Percentiles rank a stretch among this genome's conserved stretches.
Evolutionary conservation across 1,284 basidiomycete species (phyloP).

Genomic region (Schizopora paradoxa): DNA sequence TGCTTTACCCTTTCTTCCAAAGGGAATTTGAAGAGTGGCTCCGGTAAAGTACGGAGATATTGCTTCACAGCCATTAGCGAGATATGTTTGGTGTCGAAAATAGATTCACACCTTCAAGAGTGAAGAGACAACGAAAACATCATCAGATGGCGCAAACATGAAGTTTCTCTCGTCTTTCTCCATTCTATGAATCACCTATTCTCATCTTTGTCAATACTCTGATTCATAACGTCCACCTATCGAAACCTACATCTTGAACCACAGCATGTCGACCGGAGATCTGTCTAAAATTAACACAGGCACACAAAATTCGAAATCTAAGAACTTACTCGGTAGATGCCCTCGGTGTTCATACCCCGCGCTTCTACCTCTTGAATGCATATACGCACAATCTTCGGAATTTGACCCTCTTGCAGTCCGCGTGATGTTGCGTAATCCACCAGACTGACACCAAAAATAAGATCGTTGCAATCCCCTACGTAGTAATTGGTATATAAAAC

Average conservation of each 20-base stretch:
- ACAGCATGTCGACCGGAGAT: slow-evolving; percentile 82
- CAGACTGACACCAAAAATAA: slow-evolving; percentile 90
- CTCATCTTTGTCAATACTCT: not conserved
- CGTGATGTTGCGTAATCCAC: slow-evolving; percentile 90
- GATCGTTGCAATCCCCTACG: slow-evolving; percentile 83
- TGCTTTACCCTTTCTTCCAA: slow-evolving; percentile 82
- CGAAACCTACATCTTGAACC: slow-evolving; percentile 64
- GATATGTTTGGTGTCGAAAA: not conserved
- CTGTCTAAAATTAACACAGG: slow-evolving; percentile 31
- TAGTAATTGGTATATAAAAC: slow-evolving; percentile 74
- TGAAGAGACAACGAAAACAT: slow-evolving; percentile 86
- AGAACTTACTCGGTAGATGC: slow-evolving; percentile 70
- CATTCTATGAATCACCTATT: slow-evolving; percentile 78
- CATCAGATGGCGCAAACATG: slow-evolving; percentile 75
- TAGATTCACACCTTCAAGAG: slow-evolving; percentile 71
- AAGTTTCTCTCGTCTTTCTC: slow-evolving; percentile 89
- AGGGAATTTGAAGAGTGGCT: slow-evolving; percentile 86
- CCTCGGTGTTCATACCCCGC: slow-evolving; percentile 77
- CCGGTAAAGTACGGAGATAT: slow-evolving; percentile 88
- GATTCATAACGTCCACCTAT: slow-evolving; percentile 5
- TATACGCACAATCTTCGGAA: slow-evolving; percentile 81
- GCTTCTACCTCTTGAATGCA: slow-evolving; percentile 84
- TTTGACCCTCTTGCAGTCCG: slow-evolving; percentile 63
- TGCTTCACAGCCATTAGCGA: slow-evolving; percentile 37
- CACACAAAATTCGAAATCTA: not conserved